Evolutionary conservation across 768 basidiomycete species (phyloP), one percentile per base, ranked within the genome.

Genomic region (Serpula lacrymans): DNA sequence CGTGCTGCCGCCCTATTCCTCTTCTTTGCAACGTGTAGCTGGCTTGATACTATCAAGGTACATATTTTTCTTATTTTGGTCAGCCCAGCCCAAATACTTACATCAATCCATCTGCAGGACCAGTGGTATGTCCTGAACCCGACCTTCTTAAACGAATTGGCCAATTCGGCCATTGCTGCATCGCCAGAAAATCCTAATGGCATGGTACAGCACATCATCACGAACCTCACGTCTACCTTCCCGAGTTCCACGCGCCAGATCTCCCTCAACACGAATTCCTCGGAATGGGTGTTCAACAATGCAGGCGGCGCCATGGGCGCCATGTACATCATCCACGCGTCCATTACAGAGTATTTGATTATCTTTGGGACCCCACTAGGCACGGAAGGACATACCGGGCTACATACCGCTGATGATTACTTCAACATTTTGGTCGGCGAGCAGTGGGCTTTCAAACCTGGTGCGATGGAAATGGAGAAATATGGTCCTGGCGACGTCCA

Each of bases 231-330:
- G 6, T 60, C 66, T 12, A 82, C 79, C 1, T 85, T 93, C 58
- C 80, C 88, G 0, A 69, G 70, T 22, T 47, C 69, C n/a, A 72
- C 81, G 29, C 67, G 64, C 14, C 40, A 34, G 8, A 41, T 88
- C 47, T 78, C 80, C 57, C 49, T 78, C 36, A 73, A 75, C 52
- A 37, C 64, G n/a, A 53, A 84, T 67, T 58, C 75, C 16, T 69
- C 70, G 26, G 93, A 97, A 55, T 97, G 95, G 95, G 78, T 96
- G 18, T 88, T 95, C 66, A 97, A 82, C 71, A 98, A 97, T 53
- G 94, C 95, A 1, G 96, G 94, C 9, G 96, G 96, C 45, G 93
- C 93, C 1, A 97, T 95, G 94, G 93, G 93, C 30, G 84, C 84
- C 24, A 97, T 99, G 95, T 96, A 93, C 62, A 76, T 98, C 65